phyloP scores from a whole-genome alignment of 495 filamentous ascomycete genomes.

The Annulohypoxylon stygium region DNA sequence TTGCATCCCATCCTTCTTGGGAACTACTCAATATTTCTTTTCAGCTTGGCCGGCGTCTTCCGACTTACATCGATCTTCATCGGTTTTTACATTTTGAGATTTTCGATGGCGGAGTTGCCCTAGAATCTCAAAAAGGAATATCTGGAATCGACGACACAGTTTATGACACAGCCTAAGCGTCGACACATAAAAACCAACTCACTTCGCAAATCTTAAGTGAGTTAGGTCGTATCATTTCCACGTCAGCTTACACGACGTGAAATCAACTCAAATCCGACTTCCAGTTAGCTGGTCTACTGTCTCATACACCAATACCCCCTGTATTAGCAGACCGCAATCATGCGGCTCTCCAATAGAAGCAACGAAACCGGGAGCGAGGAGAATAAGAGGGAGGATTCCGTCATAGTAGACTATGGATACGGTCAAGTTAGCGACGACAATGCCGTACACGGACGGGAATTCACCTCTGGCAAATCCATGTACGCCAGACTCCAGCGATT shows the following conservation, averaged over 20 bases:
- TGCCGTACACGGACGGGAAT: constrained; percentile 71
- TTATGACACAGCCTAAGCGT: constrained; percentile 22
- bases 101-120: constrained; percentile 34
- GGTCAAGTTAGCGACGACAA: constrained; percentile 65
- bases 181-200: constrained; percentile 14
- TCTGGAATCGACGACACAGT: constrained; percentile 27
- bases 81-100: constrained; percentile 2
- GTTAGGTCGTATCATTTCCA: constrained; percentile 13
- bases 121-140: neutral
- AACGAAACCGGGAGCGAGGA: constrained; percentile 41
- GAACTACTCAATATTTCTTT: constrained; percentile 8
- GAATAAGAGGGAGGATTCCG: constrained; percentile 34
- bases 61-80: constrained; percentile 23
- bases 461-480: constrained; percentile 70
- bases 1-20: neutral
- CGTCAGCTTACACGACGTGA: constrained; percentile 3
- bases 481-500: constrained; percentile 78
- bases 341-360: constrained; percentile 40
- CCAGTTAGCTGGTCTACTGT: neutral
- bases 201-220: constrained; percentile 23
- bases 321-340: neutral
- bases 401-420: constrained; percentile 50
- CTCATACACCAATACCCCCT: neutral
- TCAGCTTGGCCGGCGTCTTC: constrained; percentile 34
- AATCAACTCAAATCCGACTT: neutral